Percentiles rank a stretch among this genome's conserved stretches.
These are phyloP conservation scores for Phytophthora pluvialis DNA, from an alignment of 352 stramenopile genomes.

Conservation along the genomic window DNA sequence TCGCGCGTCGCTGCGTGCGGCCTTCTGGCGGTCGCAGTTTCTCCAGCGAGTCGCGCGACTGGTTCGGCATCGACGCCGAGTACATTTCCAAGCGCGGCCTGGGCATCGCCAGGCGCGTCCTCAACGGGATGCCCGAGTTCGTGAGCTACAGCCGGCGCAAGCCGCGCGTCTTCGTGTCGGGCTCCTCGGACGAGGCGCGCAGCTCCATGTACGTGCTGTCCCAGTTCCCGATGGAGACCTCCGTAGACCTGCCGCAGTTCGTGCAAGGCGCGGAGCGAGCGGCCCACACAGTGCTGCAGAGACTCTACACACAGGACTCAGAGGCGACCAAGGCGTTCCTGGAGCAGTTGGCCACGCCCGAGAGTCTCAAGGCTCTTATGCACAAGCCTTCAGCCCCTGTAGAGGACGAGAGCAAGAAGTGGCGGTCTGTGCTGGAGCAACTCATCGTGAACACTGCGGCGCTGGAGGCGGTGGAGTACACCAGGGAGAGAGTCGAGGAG, in stretches of 20 bases:
- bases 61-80: constrained; percentile 32
- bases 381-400: constrained; percentile 36
- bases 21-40: constrained; percentile 10
- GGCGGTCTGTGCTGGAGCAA: constrained; percentile 42
- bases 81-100: constrained; percentile 34
- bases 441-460: constrained; percentile 48
- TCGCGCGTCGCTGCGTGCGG: constrained; percentile 4
- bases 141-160: constrained; percentile 21
- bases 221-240: constrained; percentile 39
- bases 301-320: constrained; percentile 42
- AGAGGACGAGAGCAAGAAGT: constrained; percentile 13
- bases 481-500: constrained; percentile 26
- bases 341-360: constrained; percentile 31
- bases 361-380: constrained; percentile 32
- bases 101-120: constrained; percentile 25
- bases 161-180: constrained; percentile 43
- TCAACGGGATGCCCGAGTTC: constrained; percentile 29
- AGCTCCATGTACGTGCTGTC: constrained; percentile 64
- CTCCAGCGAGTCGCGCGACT: constrained; percentile 13
- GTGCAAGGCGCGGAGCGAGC: constrained; percentile 43
- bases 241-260: constrained; percentile 53
- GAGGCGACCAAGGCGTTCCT: constrained; percentile 35
- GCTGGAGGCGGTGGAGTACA: constrained; percentile 56
- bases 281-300: constrained; percentile 48
- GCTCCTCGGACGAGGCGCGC: constrained; percentile 38